These are phyloP conservation scores for Phytophthora sansomeana DNA, from an alignment of 352 stramenopile species.

Conservation along the genomic window DNA sequence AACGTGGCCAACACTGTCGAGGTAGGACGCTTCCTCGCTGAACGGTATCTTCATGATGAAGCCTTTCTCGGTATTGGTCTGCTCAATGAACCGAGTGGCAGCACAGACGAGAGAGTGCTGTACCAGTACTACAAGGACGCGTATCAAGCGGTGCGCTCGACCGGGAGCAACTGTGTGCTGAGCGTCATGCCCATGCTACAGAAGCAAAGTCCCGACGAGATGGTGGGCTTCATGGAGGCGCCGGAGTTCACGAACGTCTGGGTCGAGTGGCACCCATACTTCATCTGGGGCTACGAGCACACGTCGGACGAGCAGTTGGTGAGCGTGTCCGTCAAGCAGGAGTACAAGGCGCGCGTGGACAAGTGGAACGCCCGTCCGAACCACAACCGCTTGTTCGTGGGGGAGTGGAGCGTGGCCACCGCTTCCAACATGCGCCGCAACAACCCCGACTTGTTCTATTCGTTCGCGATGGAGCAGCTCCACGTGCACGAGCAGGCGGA, in stretches of 20 bases:
- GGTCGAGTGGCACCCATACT: constrained; percentile 87
- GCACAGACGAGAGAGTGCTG: constrained; percentile 54
- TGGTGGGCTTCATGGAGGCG: constrained; percentile 63
- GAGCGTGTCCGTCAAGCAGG: constrained; percentile 37
- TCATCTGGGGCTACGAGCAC: constrained; percentile 81
- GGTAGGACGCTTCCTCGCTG: constrained; percentile 59
- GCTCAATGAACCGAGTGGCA: constrained; percentile 70
- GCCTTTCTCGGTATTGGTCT: constrained; percentile 80
- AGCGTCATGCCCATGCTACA: constrained; percentile 66
- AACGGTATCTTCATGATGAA: constrained; percentile 66
- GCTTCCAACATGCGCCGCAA: constrained; percentile 56
- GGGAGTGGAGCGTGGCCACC: constrained; percentile 65
- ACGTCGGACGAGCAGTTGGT: constrained; percentile 58
- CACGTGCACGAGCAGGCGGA: constrained; percentile 56
- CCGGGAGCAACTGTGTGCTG: constrained; percentile 73
- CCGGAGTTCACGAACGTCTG: constrained; percentile 76
- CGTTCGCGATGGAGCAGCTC: constrained; percentile 58
- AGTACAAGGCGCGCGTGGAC: constrained; percentile 39
- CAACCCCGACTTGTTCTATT: constrained; percentile 49
- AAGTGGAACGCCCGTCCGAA: constrained; percentile 43
- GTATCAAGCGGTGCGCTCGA: constrained; percentile 63
- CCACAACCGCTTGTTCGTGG: constrained; percentile 61
- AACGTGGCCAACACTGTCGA: constrained; percentile 71
- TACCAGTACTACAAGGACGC: constrained; percentile 82
- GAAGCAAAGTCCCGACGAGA: constrained; percentile 63